Percentiles rank a stretch among this genome's conserved stretches.
Conservation (phyloP, 2,329 filamentous ascomycete species). For the Clonostachys sp. region DNA sequence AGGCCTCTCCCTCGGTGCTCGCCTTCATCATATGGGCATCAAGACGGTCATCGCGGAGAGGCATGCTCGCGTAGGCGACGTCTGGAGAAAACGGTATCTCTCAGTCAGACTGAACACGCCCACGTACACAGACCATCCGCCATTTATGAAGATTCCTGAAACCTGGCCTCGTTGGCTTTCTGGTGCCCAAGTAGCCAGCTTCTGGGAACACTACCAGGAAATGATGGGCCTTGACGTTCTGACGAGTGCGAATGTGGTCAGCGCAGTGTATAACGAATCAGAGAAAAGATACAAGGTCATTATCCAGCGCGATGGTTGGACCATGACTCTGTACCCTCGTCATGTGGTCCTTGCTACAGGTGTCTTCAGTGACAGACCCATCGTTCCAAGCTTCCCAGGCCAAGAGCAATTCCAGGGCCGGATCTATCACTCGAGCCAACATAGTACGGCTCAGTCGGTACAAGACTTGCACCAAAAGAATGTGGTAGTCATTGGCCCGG, state of each 20-base stretch:
- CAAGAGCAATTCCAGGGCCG: slow-evolving; percentile 32
- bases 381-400: slow-evolving; percentile 30
- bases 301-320: slow-evolving; percentile 11
- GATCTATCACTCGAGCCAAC: slow-evolving; percentile 35
- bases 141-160: slow-evolving; percentile 6
- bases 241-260: slow-evolving; percentile 28
- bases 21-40: slow-evolving; percentile 17
- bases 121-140: slow-evolving; percentile 8
- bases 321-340: slow-evolving; percentile 22
- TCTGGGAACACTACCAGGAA: slow-evolving; percentile 40
- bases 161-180: slow-evolving; percentile 24
- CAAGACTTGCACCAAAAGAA: slow-evolving; percentile 22
- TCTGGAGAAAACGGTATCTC: slow-evolving; percentile 44
- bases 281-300: slow-evolving; percentile 29
- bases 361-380: slow-evolving; percentile 27
- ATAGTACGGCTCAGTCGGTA: slow-evolving; percentile 25
- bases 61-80: slow-evolving; percentile 38
- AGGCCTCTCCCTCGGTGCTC: slow-evolving; percentile 28
- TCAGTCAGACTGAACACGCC: not conserved
- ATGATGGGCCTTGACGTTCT: slow-evolving; percentile 43
- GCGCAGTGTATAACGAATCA: slow-evolving; percentile 27
- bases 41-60: slow-evolving; percentile 35
- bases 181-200: slow-evolving; percentile 40
- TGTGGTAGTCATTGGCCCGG: slow-evolving; percentile 40
- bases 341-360: slow-evolving; percentile 43